These are phyloP conservation scores for Pichia insulana DNA, from an alignment of 805 yeast genomes.

Conservation along the genomic window DNA sequence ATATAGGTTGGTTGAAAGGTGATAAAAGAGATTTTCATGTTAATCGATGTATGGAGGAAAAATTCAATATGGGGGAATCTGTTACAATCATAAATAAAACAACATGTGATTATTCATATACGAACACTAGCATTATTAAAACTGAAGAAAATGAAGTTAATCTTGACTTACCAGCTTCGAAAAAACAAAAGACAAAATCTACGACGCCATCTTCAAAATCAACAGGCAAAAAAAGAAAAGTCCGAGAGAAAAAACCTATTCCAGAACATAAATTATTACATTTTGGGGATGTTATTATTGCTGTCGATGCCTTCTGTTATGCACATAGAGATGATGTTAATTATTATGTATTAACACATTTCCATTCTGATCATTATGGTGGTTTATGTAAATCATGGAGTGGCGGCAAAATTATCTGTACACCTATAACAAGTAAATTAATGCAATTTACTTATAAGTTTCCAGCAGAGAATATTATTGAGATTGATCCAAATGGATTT, in stretches of 20 bases:
- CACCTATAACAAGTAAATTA: constrained; percentile 58
- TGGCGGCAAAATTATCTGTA: constrained; percentile 58
- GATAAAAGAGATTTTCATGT: constrained; percentile 45
- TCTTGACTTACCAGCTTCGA: no score
- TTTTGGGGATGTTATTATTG: constrained; percentile 31
- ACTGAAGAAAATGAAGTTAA: no score
- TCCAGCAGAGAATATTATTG: constrained; percentile 31
- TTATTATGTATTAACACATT: constrained; percentile 66
- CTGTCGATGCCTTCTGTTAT: constrained; percentile 62
- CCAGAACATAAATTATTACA: constrained; percentile 47
- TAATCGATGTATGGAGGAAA: constrained; percentile 38
- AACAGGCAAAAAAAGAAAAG: constrained; percentile 3
- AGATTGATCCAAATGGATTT: constrained; percentile 32
- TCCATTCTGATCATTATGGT: constrained; percentile 91
- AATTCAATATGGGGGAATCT: not conserved
- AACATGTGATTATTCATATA: no score
- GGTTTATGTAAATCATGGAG: constrained; percentile 78
- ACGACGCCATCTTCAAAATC: not conserved
- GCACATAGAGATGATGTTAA: constrained; percentile 36
- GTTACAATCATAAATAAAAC: not conserved
- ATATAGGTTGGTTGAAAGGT: constrained; percentile 32
- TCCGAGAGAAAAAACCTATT: constrained; percentile 29
- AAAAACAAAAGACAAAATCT: no score
- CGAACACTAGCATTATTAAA: no score
- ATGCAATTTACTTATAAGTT: constrained; percentile 47